A percentile compares a stretch with the other conserved stretches of the same genome.
phyloP scores from a whole-genome alignment of 2,329 filamentous ascomycete genomes.

The Aspergillus fumigatus region DNA sequence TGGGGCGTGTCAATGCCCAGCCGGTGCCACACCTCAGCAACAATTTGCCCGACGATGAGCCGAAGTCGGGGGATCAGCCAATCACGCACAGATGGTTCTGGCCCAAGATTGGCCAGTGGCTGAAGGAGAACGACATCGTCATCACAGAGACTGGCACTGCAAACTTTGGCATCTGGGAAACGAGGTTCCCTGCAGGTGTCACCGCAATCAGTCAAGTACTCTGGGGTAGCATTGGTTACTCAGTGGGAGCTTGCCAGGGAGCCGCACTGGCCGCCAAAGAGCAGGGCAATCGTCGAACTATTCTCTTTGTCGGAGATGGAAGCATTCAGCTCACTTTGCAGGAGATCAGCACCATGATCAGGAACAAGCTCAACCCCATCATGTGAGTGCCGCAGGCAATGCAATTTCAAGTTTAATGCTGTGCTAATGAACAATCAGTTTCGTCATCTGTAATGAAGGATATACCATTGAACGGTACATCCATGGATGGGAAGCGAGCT shows the following conservation, averaged over 20 bases:
- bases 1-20: slow-evolving; percentile 53
- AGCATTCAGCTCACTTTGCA: slow-evolving; percentile 81
- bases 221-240: slow-evolving; percentile 64
- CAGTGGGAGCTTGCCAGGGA: slow-evolving; percentile 59
- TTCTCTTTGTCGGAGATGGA: slow-evolving; percentile 86
- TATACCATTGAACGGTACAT: slow-evolving; percentile 89
- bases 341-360: slow-evolving; percentile 78
- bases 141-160: slow-evolving; percentile 84
- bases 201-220: slow-evolving; percentile 76
- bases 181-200: slow-evolving; percentile 71
- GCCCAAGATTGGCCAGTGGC: slow-evolving; percentile 69
- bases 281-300: slow-evolving; percentile 58
- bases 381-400: slow-evolving; percentile 51
- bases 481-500: slow-evolving; percentile 71
- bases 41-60: slow-evolving; percentile 38
- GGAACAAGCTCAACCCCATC: slow-evolving; percentile 68
- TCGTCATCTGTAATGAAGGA: slow-evolving; percentile 82
- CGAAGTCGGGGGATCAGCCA: slow-evolving; percentile 27
- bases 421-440: slow-evolving; percentile 43
- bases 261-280: slow-evolving; percentile 74
- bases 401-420: no score
- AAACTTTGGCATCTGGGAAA: slow-evolving; percentile 85
- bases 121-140: slow-evolving; percentile 68
- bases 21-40: slow-evolving; percentile 54
- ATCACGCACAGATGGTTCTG: slow-evolving; percentile 61